Base-by-base conservation (phyloP, 2,329 filamentous ascomycete genomes). In the Diaporthe vexans region DNA sequence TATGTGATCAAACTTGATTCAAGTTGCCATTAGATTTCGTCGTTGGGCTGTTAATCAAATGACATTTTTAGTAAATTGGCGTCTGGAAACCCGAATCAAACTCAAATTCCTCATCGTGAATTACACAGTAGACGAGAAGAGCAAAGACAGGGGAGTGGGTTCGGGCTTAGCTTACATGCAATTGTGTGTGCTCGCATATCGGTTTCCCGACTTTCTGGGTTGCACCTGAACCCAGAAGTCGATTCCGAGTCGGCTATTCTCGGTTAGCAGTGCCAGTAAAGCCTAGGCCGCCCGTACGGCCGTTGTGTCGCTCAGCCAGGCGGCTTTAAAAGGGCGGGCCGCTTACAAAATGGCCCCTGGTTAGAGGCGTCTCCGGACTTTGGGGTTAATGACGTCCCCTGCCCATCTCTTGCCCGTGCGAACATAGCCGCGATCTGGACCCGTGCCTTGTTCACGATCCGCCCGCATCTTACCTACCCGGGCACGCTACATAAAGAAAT, bases 261-360 rank as follows among this genome's bases (percentile, higher is more conserved):
- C 70, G 72, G 43, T 56, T 71, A 52, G 54, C 52, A 63, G 4
- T 29, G 15, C 19, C 4, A 0, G 37, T 26, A 40, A 51, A 48
- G 51, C 46, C 9, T 59, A 52, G 29, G 21, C 63, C 46, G 19
- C 46, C 46, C 46, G 46, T 1, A 37, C 37, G 63, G 19, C 48
- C 63, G 63, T 33, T n/a, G 40, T n/a, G 46, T 48, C 19, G 46
- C 35, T 40, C 33, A 26, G 33, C 13, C 24, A 35, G 46, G 43
- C 74, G 74, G 74, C 35, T 63, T 63, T 43, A 72, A 46, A 63
- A 26, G 46, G 46, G 37, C 56, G 59, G 59, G 29, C 54, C 72
- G 74, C 74, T 75, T 69, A 75, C 37, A 56, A 74, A 69, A 74
- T n/a, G 48, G 35, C 46, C 59, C 72, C 72, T 75, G 67, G 46